Base-by-base conservation (phyloP, 306 rosid species). In the Gillenia trifoliata region DNA sequence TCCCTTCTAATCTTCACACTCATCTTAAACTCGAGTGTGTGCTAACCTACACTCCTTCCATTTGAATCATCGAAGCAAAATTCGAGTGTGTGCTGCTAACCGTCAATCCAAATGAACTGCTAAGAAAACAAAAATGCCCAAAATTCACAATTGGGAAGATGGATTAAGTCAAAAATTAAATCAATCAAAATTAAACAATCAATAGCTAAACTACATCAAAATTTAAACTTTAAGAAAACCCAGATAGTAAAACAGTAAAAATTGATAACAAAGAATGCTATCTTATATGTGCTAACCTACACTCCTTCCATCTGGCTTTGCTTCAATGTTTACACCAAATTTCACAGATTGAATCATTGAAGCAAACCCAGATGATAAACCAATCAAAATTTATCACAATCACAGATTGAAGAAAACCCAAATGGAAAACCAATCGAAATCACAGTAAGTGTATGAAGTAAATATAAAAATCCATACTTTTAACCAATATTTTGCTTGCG, bases 401-500 rank as follows among this genome's bases (percentile, higher is more conserved):
- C 10, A 34, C 9, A 11, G 8, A 54, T 1, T 23, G 65, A 13
- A 71, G 62, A 72, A 40, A 28, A 22, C 40, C 63, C 75, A 57
- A 7, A 66, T 13, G 11, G 29, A 10, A 71, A 66, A 30, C 1
- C 60, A 64, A 38, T 29, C 5, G 19, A 34, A 69, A 67, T 40
- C 52, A 47, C 43, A 31, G 50, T 17, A 17, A 29, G 2, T 29
- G 66, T 29, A 15, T 4, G 3, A 15, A 28, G 20, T 28, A 28
- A 61, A 61, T 12, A 41, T 6, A 75, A 11, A 68, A 36, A 28
- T 2, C 3, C 64, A 40, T 88, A 92, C 96, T 92, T 84, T 64
- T 80, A 43, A 90, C 85, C 70, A 90, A 52, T 62, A 92, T 74
- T 88, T 86, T 88, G 91, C 94, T 88, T 19, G 91, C 98, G 54